Evolutionary conservation across 1,284 basidiomycete genomes (phyloP), one percentile per base, ranked within the genome.

Genomic region (Amylostereum areolatum): DNA sequence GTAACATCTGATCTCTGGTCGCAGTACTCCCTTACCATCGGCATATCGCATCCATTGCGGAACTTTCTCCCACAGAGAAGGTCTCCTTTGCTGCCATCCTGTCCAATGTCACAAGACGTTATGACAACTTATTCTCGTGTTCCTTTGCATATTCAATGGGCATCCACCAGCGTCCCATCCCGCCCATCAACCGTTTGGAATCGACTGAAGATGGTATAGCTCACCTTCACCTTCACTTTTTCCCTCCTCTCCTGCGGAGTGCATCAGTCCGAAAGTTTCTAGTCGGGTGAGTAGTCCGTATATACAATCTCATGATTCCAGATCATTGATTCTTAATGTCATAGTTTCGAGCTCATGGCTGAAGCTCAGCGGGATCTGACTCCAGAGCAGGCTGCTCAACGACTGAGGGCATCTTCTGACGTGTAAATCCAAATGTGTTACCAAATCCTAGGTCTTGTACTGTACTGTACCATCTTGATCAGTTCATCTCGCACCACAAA

Each of bases 91-190:
- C 91, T 0, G 68, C 79, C 36, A 77, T 86, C 11, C 64, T 89
- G 30, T 83, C 80, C 28, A 68, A 69, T 24, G 64, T 92, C 35
- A 86, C 90, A 3, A 80, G 81, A 50, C 78, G 84, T 51, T 94
- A 92, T 61, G 92, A 95, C 65, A 93, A 94, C 62, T 70, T 95
- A 29, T 91, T 92, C 67, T 73, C 69, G 9, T 89, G 89, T 62
- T 89, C 91, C 0, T 97, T 97, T 69, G 88, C 94, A 0, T 97
- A 97, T 65, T 94, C 90, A n/a, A 96, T 97, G 92, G 94, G 93
- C 37, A 77, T 97, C 42, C 92, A 89, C 66, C 95, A 91, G 66
- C 78, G 80, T 3, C 89, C 91, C 1, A 66, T 81, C 2, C 81
- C 84, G 2, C 63, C 62, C 29, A 11, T 36, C 12, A 50, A 57